Evolutionary conservation across 495 filamentous ascomycete genomes (phyloP), one percentile per base, ranked within the genome.

Genomic region (Penicillium cosmopolitanum): DNA sequence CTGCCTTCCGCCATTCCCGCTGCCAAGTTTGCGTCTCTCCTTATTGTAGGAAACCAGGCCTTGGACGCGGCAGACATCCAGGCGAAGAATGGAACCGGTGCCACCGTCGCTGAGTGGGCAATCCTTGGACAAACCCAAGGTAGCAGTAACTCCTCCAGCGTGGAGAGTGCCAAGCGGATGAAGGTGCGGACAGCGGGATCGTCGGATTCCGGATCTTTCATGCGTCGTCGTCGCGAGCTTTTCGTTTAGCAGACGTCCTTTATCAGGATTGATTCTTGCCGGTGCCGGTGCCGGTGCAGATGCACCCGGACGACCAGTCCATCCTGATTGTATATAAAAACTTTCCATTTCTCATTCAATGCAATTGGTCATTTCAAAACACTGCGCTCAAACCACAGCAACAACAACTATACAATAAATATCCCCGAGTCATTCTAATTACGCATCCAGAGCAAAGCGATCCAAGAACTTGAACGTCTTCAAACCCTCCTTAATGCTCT

Each of bases 21-120:
- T 4, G 67, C 79, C 1, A 57, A 63, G 16, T 84, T 71, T 48
- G 81, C 81, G 3, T 80, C 80, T 8, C 62, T 84, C 13, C 58
- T 73, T 16, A 77, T 84, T 4, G 47, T 71, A 21, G 81, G 81
- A 2, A 83, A 82, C 57, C 80, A 82, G 55, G 78, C 52, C 0
- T 53, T 75, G 10, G 66, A 58, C 43, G 66, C 72, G 51, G 84
- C 79, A 11, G 84, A 80, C 67, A 68, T 71, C 50, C 73, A 70
- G 9, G 72, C 69, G 16, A 55, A 56, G 2, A 82, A 85, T 63
- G 80, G 73, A 3, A 75, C 73, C 0, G 89, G 89, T 0, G 85
- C 85, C 3, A 90, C 86, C 16, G 89, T 93, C 7, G 89, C 87
- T 13, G 90, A 92, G 69, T 91, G 87, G 82, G 86, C 78, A 35